Base-by-base conservation (phyloP, 768 basidiomycete genomes). In the Rhodocollybia butyracea region DNA sequence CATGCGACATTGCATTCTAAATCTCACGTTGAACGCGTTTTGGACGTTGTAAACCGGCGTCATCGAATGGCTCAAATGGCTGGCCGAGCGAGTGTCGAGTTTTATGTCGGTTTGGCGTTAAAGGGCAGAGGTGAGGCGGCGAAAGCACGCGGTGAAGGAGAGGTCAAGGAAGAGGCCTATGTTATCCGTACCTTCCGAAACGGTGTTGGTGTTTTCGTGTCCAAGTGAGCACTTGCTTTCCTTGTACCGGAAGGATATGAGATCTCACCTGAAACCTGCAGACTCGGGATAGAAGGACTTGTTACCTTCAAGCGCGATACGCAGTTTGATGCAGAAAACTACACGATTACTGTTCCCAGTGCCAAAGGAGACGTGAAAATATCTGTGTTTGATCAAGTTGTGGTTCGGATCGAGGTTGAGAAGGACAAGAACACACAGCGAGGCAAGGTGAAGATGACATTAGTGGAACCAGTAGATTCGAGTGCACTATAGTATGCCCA, bases 61-160 rank as follows among this genome's bases (percentile, higher is more conserved):
- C 96, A 99, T 68, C 82, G 96, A 26, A 89, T 96, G 83, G 97
- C 97, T 0, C 97, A 99, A 66, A 96, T 95, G 90, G 97, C 97
- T 0, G 86, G 95, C 3, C 80, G 97, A 13, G 97, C 97, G 0
- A 96, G 93, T 66, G 89, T 98, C 30, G 96, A 99, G 70, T 99
- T 98, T 61, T 98, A 97, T 63, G 94, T 98, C 26, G 95, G 96
- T 0, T 73, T 99, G 15, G 94, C 95, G 3, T 71, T 98, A 58
- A 93, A 92, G 61, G 84, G 81, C 2, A 77, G 86, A 13, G 80
- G 79, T 42, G 78, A 79, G 34, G 42, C 42, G 26, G 39, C 53
- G 62, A 70, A 65, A 63, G 70, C 70, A 50, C 62, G 63, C 56
- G 73, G 54, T 12, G 66, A 76, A 46, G 69, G 62, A 7, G 67